Base-by-base conservation (phyloP, 2,329 filamentous ascomycete genomes). In the Pseudogymnoascus pannorum region DNA sequence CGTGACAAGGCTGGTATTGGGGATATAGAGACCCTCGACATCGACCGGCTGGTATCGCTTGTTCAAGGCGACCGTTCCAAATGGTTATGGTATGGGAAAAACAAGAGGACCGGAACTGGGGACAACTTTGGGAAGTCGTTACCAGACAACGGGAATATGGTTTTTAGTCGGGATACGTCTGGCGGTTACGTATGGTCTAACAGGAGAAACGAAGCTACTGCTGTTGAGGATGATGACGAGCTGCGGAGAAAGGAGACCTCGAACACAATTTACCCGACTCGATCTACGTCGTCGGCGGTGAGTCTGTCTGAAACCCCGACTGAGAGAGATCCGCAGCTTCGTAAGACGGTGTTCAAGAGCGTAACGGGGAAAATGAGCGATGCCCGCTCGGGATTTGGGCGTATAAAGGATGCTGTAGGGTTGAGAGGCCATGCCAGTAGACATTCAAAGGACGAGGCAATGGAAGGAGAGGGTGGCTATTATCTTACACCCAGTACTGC, bases 21-120 rank as follows among this genome's bases (percentile, higher is more conserved):
- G 3, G 93, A 97, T 68, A 87, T 97, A 35, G 94, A 99, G 75
- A 97, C 92, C 0, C 79, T 91, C 8, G 92, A 97, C 69, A 85
- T 97, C 60, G 92, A 96, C 67, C 86, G 81, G 51, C 96, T 97
- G 66, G 82, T 91, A 57, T 85, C 85, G 63, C 79, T 96, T 24
- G 84, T 88, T 0, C 87, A 87, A 64, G 93, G 94, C 33, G 90
- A 94, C 71, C 84, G 89, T 61, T 81, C 90, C 14, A 96, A 96
- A 73, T 97, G 92, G 91, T 80, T 99, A 1, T 99, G 94, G 94
- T 82, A 90, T 64, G 94, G 93, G 14, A 97, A 96, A 72, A 83
- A 90, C 36, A 85, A 87, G 64, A 91, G 93, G 70, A 81, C 77
- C 2, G 72, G 73, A 1, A 69, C 74, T 2, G 78, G 80, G 7